Evolutionary conservation across 2,329 filamentous ascomycete species (phyloP).

Genomic region (Nannizzia gypsea): DNA sequence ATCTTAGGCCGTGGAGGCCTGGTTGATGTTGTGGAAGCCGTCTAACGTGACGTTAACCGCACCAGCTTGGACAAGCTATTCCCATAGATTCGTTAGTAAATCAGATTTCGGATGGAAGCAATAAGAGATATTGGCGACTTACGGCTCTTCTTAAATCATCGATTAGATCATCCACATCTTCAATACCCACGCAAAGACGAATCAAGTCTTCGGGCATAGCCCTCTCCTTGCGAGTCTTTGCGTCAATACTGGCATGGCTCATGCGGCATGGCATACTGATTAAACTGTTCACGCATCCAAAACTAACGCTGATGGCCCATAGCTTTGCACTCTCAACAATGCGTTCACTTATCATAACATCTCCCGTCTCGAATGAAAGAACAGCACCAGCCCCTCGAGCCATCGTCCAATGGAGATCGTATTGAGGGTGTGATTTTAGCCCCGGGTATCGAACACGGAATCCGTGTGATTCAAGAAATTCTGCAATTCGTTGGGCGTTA

Average conservation of each 20-base stretch:
- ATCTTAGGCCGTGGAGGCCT: neutral
- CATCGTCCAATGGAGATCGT: constrained; percentile 91
- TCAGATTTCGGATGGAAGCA: neutral
- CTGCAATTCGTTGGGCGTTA: constrained; percentile 81
- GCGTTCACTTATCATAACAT: constrained; percentile 68
- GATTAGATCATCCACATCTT: constrained; percentile 81
- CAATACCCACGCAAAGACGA: constrained; percentile 87
- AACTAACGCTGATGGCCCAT: constrained; percentile 93
- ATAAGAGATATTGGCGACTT: constrained; percentile 38
- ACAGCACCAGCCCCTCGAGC: constrained; percentile 89
- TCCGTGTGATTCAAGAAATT: constrained; percentile 79
- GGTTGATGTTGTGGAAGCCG: constrained; percentile 56
- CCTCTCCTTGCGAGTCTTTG: constrained; percentile 77
- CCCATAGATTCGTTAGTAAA: constrained; percentile 18
- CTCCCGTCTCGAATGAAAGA: constrained; percentile 89
- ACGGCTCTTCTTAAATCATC: constrained; percentile 86
- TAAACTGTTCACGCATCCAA: constrained; percentile 94
- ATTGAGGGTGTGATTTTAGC: constrained; percentile 87
- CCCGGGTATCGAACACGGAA: constrained; percentile 95
- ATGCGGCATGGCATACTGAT: constrained; percentile 99
- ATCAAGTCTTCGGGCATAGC: constrained; percentile 97
- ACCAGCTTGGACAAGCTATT: constrained; percentile 78
- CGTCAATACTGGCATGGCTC: constrained; percentile 97
- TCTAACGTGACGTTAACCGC: constrained; percentile 78
- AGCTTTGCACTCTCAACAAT: constrained; percentile 88